Evolutionary conservation across 306 rosid species (phyloP).

Genomic region (Acacia melanoxylon): DNA sequence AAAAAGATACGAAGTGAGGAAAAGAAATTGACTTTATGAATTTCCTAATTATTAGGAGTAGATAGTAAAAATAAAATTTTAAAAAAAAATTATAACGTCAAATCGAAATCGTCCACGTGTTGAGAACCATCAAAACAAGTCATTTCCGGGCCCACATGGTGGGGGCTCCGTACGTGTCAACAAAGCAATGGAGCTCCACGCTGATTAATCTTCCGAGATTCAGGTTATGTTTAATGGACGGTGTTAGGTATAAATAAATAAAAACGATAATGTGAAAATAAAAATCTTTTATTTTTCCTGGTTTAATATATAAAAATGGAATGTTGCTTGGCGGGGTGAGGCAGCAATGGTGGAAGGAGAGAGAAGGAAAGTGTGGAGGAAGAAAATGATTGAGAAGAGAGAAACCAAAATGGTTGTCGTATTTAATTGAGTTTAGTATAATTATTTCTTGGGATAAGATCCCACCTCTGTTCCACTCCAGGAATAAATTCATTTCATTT

Average conservation of each 20-base stretch:
- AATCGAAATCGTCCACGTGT: background rate
- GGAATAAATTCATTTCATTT: constrained; percentile 12
- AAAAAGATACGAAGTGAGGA: background rate
- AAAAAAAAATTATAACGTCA: background rate
- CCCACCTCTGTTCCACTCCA: constrained; percentile 30
- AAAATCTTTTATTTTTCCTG: background rate
- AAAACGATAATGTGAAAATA: background rate
- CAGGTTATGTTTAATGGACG: background rate
- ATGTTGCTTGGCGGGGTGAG: constrained; percentile 9
- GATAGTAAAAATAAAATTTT: too few species aligned
- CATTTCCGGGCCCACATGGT: background rate
- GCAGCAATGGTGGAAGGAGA: background rate
- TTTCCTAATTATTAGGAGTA: background rate
- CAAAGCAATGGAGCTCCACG: background rate
- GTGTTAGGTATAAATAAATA: background rate
- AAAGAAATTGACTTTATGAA: background rate
- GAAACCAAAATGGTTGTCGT: constrained; percentile 8
- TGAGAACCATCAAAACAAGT: background rate
- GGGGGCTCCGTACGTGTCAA: background rate
- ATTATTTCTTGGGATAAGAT: constrained; percentile 4
- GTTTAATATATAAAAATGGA: background rate
- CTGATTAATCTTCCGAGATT: background rate
- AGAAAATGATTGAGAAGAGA: constrained; percentile 1
- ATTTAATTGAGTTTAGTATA: background rate
- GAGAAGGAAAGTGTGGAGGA: constrained; percentile 40